Evolutionary conservation across 1,284 basidiomycete species (phyloP).

Genomic region (Chalciporus sp.): DNA sequence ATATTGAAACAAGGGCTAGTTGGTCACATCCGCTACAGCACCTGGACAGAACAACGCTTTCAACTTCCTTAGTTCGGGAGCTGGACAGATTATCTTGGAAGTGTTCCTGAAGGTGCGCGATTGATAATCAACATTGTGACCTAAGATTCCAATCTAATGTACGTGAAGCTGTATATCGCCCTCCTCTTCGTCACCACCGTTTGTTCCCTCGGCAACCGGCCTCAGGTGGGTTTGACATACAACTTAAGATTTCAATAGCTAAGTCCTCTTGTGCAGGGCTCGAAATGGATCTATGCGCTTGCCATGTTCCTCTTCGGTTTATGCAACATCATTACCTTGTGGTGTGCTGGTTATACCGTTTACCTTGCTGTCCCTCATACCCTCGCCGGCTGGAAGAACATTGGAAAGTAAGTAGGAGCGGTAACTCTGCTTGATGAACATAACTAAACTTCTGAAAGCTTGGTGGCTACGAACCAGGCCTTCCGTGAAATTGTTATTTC

Average conservation of each 20-base stretch:
- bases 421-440: neutral
- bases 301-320: constrained; percentile 76
- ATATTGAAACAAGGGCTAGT: constrained; percentile 38
- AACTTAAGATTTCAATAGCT: constrained; percentile 1
- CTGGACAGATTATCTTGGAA: constrained; percentile 77
- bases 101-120: constrained; percentile 71
- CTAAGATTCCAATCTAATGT: constrained; percentile 17
- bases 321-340: constrained; percentile 78
- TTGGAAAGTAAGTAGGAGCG: constrained; percentile 54
- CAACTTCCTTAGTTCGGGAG: constrained; percentile 71
- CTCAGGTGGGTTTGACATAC: constrained; percentile 51
- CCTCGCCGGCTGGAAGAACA: constrained; percentile 69
- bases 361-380: constrained; percentile 83
- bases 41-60: constrained; percentile 66
- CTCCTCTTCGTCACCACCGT: constrained; percentile 76
- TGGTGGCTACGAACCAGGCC: constrained; percentile 64
- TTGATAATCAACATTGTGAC: neutral
- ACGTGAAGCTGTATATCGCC: constrained; percentile 65
- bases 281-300: constrained; percentile 80
- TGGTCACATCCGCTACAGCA: constrained; percentile 77
- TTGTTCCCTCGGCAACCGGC: constrained; percentile 85
- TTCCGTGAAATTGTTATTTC: constrained; percentile 84
- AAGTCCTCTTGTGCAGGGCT: constrained; percentile 49
- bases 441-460: constrained; percentile 39
- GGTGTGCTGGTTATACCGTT: constrained; percentile 88